Conservation (phyloP, 2,329 filamentous ascomycete genomes). For the Torrubiella hemipterigena region DNA sequence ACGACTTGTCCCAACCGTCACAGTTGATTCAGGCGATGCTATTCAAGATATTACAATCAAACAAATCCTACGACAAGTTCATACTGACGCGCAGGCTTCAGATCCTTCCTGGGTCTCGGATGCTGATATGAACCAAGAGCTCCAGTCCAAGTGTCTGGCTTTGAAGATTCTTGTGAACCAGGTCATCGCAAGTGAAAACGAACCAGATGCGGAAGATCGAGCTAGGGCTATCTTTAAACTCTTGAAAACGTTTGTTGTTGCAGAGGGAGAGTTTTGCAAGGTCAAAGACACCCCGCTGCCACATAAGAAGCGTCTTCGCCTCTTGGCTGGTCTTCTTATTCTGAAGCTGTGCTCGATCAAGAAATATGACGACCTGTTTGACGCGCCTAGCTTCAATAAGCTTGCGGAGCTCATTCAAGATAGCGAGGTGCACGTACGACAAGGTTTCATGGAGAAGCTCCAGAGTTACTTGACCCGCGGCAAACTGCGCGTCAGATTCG, state of each 20-base stretch:
- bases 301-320: slow-evolving; percentile 70
- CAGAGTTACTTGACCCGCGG: slow-evolving; percentile 79
- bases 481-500: slow-evolving; percentile 64
- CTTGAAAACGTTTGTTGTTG: slow-evolving; percentile 61
- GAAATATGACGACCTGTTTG: slow-evolving; percentile 63
- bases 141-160: slow-evolving; percentile 71
- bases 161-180: slow-evolving; percentile 80
- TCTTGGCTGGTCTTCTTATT: slow-evolving; percentile 67
- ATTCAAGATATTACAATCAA: slow-evolving; percentile 69
- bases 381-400: slow-evolving; percentile 64
- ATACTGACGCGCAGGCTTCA: slow-evolving; percentile 43
- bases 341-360: slow-evolving; percentile 75
- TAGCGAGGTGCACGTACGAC: slow-evolving; percentile 58
- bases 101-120: slow-evolving; percentile 58
- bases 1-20: slow-evolving; percentile 59
- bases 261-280: slow-evolving; percentile 71
- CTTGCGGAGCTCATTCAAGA: slow-evolving; percentile 78
- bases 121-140: slow-evolving; percentile 63
- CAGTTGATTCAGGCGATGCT: slow-evolving; percentile 61
- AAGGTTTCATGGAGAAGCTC: slow-evolving; percentile 68
- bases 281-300: slow-evolving; percentile 60
- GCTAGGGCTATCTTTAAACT: slow-evolving; percentile 65
- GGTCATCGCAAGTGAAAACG: slow-evolving; percentile 49
- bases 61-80: slow-evolving; percentile 60
- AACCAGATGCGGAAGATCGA: slow-evolving; percentile 41